Conservation (phyloP, 2,329 filamentous ascomycete genomes). For the Cercospora sp. region DNA sequence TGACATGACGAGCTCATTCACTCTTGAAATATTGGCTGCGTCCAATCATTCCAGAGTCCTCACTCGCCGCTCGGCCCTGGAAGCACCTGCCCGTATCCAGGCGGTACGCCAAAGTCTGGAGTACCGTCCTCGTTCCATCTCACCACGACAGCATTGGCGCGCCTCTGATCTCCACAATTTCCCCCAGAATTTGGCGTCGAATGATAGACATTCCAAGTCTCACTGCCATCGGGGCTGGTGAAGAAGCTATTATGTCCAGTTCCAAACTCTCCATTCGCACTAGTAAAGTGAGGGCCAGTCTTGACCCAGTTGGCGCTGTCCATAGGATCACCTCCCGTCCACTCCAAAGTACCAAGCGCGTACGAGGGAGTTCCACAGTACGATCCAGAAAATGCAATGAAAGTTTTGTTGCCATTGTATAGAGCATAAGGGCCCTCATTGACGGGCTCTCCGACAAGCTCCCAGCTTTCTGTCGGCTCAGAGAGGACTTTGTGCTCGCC, state of each 20-base stretch:
- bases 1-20: not conserved
- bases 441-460: conserved; percentile 52
- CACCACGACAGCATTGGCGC: conserved; percentile 56
- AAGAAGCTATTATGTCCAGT: conserved; percentile 51
- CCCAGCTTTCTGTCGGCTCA: conserved; percentile 54
- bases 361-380: conserved; percentile 60
- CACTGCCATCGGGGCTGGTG: conserved; percentile 54
- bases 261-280: conserved; percentile 56
- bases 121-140: conserved; percentile 54
- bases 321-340: conserved; percentile 55
- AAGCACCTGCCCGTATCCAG: conserved; percentile 32
- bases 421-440: conserved; percentile 59
- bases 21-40: not conserved
- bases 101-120: conserved; percentile 53
- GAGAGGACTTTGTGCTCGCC: conserved; percentile 54
- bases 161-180: conserved; percentile 55
- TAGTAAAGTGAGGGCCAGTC: conserved; percentile 54
- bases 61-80: conserved; percentile 27
- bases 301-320: conserved; percentile 53
- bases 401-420: conserved; percentile 56
- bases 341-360: conserved; percentile 56
- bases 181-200: conserved; percentile 53
- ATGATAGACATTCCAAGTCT: conserved; percentile 60
- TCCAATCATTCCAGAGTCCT: not conserved
- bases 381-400: conserved; percentile 56